phyloP scores from a whole-genome alignment of 371 early-diverging fungal genomes.

The Mucor lusitanicus region DNA sequence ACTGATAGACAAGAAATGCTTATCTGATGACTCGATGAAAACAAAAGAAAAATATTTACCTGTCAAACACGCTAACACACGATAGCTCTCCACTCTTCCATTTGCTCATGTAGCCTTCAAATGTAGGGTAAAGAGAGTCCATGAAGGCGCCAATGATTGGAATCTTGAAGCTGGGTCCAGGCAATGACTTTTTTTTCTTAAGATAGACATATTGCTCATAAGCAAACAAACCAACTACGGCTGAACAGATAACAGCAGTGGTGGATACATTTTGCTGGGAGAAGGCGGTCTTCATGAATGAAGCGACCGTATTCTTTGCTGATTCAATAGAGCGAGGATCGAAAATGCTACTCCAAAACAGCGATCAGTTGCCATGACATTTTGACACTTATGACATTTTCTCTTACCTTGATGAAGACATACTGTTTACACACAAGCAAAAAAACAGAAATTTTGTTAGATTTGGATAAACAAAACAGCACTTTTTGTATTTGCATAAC shows the following conservation, averaged over 20 bases:
- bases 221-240: conserved; percentile 49
- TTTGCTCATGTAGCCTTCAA: conserved; percentile 56
- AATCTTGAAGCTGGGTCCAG: conserved; percentile 52
- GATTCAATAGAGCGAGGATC: conserved; percentile 51
- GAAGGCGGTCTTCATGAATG: conserved; percentile 39
- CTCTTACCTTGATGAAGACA: conserved; percentile 26
- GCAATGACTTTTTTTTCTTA: conserved; percentile 51
- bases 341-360: conserved; percentile 30
- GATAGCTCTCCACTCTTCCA: conserved; percentile 61
- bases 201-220: conserved; percentile 55
- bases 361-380: neutral
- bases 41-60: conserved; percentile 25
- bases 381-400: neutral
- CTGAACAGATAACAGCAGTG: conserved; percentile 44
- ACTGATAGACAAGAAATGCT: neutral
- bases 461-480: neutral
- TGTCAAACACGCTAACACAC: conserved; percentile 56
- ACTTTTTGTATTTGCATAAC: neutral
- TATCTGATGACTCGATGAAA: neutral
- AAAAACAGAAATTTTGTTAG: neutral
- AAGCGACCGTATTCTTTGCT: conserved; percentile 40
- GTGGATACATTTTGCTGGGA: conserved; percentile 38
- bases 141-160: conserved; percentile 57
- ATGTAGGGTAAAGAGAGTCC: conserved; percentile 57
- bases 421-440: neutral